Conservation (phyloP, 2,329 filamentous ascomycete species). For the Leptographium wingfieldii region DNA sequence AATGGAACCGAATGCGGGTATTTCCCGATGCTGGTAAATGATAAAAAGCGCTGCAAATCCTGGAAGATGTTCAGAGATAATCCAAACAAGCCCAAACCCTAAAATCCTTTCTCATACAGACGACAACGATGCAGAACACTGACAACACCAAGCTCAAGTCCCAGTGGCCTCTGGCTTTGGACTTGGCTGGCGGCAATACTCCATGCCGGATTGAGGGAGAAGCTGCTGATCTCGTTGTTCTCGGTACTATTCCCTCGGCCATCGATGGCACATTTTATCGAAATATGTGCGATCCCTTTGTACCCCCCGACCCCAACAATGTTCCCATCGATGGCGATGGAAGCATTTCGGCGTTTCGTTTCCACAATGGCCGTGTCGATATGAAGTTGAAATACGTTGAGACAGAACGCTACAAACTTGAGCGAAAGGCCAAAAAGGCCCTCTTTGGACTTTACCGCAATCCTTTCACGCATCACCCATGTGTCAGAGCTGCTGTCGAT, state of each 20-base stretch:
- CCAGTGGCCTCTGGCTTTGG: background rate
- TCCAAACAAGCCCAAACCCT: background rate
- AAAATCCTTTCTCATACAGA: background rate
- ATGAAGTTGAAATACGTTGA: constrained; percentile 23
- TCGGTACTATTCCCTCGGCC: constrained; percentile 14
- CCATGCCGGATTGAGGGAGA: constrained; percentile 1
- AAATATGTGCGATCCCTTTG: constrained; percentile 29
- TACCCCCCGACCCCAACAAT: constrained; percentile 21
- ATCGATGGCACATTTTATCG: constrained; percentile 23
- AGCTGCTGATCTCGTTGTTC: constrained; percentile 1
- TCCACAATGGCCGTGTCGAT: constrained; percentile 18
- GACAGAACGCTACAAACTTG: constrained; percentile 15
- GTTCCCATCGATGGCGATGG: constrained; percentile 26
- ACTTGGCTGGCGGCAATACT: background rate
- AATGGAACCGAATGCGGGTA: background rate
- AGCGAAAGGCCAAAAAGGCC: constrained; percentile 18
- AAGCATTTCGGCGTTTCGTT: constrained; percentile 21
- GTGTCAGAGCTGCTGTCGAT: constrained; percentile 18
- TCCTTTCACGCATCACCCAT: constrained; percentile 5
- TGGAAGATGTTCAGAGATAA: background rate
- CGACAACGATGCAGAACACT: background rate
- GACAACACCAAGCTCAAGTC: background rate
- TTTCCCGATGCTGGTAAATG: background rate
- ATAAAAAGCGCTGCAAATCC: background rate
- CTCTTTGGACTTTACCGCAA: constrained; percentile 19